These are phyloP conservation scores for Cryptosporidium bovis DNA, from an alignment of 169 alveolate species.

Conservation along the genomic window DNA sequence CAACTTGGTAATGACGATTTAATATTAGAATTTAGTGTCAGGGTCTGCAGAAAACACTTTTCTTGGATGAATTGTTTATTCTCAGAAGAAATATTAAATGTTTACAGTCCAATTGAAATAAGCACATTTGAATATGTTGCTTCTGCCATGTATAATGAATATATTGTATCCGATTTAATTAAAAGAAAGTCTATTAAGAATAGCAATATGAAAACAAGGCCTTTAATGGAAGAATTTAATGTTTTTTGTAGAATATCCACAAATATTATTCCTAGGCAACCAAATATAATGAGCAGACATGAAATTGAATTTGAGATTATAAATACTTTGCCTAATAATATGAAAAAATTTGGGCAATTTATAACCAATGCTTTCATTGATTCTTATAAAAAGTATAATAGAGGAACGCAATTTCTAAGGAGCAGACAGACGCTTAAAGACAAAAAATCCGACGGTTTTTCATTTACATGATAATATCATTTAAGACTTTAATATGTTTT, in stretches of 20 bases:
- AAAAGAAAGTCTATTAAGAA: not conserved
- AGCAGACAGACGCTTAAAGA: not conserved
- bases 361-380: slow-evolving; percentile 17
- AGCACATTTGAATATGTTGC: slow-evolving; percentile 45
- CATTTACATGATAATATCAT: slow-evolving; percentile 2
- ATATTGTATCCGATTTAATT: not conserved
- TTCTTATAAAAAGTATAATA: slow-evolving; percentile 25
- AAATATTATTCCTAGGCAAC: slow-evolving; percentile 32
- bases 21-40: slow-evolving; percentile 44
- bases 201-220: not conserved
- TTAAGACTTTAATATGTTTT: no score
- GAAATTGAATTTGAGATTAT: not conserved
- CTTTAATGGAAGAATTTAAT: slow-evolving; percentile 1
- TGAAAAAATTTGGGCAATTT: slow-evolving; percentile 5
- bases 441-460: slow-evolving; percentile 11
- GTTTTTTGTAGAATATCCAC: slow-evolving; percentile 24
- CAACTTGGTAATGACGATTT: slow-evolving; percentile 29
- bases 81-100: slow-evolving; percentile 1
- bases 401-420: slow-evolving; percentile 24
- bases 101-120: slow-evolving; percentile 20
- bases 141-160: slow-evolving; percentile 42
- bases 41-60: slow-evolving; percentile 62
- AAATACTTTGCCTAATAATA: slow-evolving; percentile 15
- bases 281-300: slow-evolving; percentile 17
- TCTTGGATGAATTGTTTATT: slow-evolving; percentile 46